Conservation (phyloP, 2,329 filamentous ascomycete species). For the Phaeosphaeria sp. region DNA sequence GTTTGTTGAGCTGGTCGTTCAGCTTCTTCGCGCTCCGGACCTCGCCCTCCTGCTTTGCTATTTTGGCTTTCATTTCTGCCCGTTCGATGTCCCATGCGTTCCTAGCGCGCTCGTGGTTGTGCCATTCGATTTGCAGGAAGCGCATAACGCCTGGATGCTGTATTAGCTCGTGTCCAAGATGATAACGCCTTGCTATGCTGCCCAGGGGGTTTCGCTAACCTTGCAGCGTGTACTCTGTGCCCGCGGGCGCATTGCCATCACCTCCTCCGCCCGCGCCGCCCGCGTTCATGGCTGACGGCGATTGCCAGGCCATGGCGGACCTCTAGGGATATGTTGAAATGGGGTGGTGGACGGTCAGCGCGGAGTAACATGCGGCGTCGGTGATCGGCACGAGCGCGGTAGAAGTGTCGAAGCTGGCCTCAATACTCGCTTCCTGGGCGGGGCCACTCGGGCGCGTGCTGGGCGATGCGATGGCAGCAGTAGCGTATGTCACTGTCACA, state of each 20-base stretch:
- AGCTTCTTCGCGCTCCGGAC: slow-evolving; percentile 84
- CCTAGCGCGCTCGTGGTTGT: slow-evolving; percentile 94
- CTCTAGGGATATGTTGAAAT: slow-evolving; percentile 25
- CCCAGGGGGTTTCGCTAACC: slow-evolving; percentile 53
- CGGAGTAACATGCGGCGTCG: slow-evolving; percentile 39
- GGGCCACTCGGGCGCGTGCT: slow-evolving; percentile 14
- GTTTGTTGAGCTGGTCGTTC: slow-evolving; percentile 88
- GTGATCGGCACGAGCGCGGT: slow-evolving; percentile 30
- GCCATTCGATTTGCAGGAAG: slow-evolving; percentile 99
- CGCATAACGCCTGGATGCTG: slow-evolving; percentile 84
- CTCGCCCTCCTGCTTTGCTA: slow-evolving; percentile 92
- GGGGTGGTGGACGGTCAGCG: slow-evolving; percentile 31
- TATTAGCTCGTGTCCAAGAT: slow-evolving; percentile 23
- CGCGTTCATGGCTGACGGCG: slow-evolving; percentile 67
- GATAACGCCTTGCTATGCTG: slow-evolving; percentile 10
- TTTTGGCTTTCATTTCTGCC: slow-evolving; percentile 98
- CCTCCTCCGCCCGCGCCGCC: slow-evolving; percentile 59
- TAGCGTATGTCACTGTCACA: not conserved
- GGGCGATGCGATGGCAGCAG: not conserved
- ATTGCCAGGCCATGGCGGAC: slow-evolving; percentile 72
- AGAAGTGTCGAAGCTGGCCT: slow-evolving; percentile 28
- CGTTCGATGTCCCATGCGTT: slow-evolving; percentile 99
- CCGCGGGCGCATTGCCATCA: slow-evolving; percentile 60
- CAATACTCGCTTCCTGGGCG: slow-evolving; percentile 27
- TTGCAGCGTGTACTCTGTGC: slow-evolving; percentile 76